These are phyloP conservation scores for Neopestalotiopsis sp. DNA, from an alignment of 2,329 filamentous ascomycete genomes.

Conservation along the genomic window DNA sequence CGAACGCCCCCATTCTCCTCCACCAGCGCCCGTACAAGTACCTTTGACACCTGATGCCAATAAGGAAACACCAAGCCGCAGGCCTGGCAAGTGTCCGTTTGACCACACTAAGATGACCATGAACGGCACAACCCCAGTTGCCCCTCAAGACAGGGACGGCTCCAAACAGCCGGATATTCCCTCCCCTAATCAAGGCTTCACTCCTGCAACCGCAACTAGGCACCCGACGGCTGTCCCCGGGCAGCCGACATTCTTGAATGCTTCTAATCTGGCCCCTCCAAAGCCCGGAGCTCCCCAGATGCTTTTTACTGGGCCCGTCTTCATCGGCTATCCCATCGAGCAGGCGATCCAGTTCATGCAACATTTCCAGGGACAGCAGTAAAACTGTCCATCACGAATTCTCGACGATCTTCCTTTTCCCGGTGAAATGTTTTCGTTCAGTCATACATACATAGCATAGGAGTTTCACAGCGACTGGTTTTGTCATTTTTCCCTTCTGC, in stretches of 20 bases:
- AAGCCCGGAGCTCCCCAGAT: constrained; percentile 64
- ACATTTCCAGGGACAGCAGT: constrained; percentile 48
- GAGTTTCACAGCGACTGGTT: neutral
- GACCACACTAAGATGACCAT: constrained; percentile 52
- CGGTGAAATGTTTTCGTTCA: neutral
- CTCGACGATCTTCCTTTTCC: neutral
- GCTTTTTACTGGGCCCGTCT: constrained; percentile 91
- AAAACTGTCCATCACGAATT: neutral
- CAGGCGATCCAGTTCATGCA: constrained; percentile 80
- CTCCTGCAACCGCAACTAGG: constrained; percentile 25
- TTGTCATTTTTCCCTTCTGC: neutral
- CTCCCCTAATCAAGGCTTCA: constrained; percentile 23
- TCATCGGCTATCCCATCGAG: constrained; percentile 88
- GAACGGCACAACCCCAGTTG: constrained; percentile 31
- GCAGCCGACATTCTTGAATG: constrained; percentile 60
- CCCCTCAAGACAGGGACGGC: constrained; percentile 29
- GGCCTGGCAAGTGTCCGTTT: constrained; percentile 63
- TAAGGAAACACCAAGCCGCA: constrained; percentile 29
- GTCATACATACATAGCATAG: constrained; percentile 3
- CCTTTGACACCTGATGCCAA: constrained; percentile 40
- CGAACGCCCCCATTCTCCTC: constrained; percentile 58
- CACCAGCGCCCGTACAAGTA: constrained; percentile 62
- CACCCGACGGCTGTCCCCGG: constrained; percentile 35
- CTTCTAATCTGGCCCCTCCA: constrained; percentile 38
- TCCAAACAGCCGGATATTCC: constrained; percentile 27